Base-by-base conservation (phyloP, 2,329 filamentous ascomycete genomes). In the Corynespora cassiicola region DNA sequence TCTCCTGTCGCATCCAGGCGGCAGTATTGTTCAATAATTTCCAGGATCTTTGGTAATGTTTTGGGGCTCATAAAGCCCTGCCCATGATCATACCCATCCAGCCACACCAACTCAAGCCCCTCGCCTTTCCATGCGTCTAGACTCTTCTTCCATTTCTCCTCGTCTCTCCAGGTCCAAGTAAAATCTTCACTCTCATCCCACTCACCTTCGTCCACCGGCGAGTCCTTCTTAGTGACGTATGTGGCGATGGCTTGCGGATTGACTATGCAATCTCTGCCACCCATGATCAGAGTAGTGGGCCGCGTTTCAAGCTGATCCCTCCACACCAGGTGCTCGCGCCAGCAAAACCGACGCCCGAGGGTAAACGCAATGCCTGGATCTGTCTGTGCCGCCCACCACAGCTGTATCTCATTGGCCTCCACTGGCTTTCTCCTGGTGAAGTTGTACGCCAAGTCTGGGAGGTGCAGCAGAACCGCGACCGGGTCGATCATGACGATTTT, bases 241-340 rank as follows among this genome's bases (percentile, higher is more conserved):
- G 68, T 62, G 3, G 74, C 75, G 8, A 87, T 78, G 2, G 71
- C 71, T 14, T 66, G 56, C 0, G 80, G 78, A 54, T 85, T 73
- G 10, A 86, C 79, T 45, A 87, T 84, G 31, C 85, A 65, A 64
- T 86, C 84, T 35, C 71, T 69, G 12, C 75, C 78, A 7, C 77
- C 72, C 22, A 87, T 67, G 38, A 72, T 76, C 0, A 85, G 78
- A 0, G 78, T 80, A n/a, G 80, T 74, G n/a, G 54, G 34, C 42
- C 66, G 56, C 50, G 60, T 35, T 39, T 63, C 44, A 29, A 86
- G 63, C 45, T 85, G 80, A 38, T 86, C 80, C 44, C 78, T 79
- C 84, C 85, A 88, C 8, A 85, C 63, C 33, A 85, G 78, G 48
- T 84, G 86, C 49, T 86, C 76, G 28, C 74, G 75, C 85, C 85